Percentiles rank a stretch among this genome's conserved stretches.
Evolutionary conservation across 495 filamentous ascomycete genomes (phyloP).

Genomic region (Penicillium pulvis): DNA sequence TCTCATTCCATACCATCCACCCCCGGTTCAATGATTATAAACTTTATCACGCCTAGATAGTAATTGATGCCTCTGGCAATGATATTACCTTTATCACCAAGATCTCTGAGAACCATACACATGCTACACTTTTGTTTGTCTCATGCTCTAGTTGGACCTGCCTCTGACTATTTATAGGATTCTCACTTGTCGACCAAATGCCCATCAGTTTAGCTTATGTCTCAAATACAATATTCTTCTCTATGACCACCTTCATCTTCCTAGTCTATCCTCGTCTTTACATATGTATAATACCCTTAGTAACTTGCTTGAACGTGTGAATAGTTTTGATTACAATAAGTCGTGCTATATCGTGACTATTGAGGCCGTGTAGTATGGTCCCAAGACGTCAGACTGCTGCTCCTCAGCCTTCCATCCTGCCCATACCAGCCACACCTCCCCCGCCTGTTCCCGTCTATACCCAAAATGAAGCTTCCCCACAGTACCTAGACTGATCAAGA

Average conservation of each 20-base stretch:
- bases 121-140: conserved; percentile 22
- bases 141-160: conserved; percentile 20
- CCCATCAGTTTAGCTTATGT: conserved; percentile 2
- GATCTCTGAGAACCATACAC: conserved; percentile 72
- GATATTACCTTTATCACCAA: conserved; percentile 73
- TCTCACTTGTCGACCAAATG: background rate
- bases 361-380: conserved; percentile 6
- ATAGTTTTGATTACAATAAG: conserved; percentile 36
- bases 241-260: background rate
- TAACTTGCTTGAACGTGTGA: conserved; percentile 13
- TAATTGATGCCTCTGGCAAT: conserved; percentile 73
- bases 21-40: conserved; percentile 69
- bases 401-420: background rate
- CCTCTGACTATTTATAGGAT: conserved; percentile 32
- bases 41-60: conserved; percentile 78
- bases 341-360: conserved; percentile 35
- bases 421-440: background rate
- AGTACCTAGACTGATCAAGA: conserved; percentile 22
- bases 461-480: conserved; percentile 18
- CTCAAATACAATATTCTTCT: background rate
- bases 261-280: background rate
- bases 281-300: background rate
- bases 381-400: conserved; percentile 6
- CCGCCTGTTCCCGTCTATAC: conserved; percentile 29
- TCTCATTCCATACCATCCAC: conserved; percentile 7